Evolutionary conservation across 495 filamentous ascomycete genomes (phyloP).

Genomic region (Aspergillus homomorphus): DNA sequence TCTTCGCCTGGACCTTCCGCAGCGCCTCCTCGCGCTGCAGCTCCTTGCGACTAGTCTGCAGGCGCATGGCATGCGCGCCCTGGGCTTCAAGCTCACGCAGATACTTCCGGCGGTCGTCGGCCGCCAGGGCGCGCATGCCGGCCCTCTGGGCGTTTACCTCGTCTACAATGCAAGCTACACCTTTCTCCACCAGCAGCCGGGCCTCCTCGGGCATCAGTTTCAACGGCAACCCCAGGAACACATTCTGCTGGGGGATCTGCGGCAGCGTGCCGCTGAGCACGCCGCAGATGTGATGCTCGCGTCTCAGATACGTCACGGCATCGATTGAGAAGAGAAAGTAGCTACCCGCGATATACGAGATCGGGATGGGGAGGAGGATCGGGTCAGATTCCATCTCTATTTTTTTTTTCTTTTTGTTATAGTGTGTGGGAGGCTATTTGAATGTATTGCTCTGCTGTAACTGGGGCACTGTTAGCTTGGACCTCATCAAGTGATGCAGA

Average conservation of each 20-base stretch:
- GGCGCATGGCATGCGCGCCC: conserved; percentile 42
- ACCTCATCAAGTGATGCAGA: conserved; percentile 7
- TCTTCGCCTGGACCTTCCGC: conserved; percentile 43
- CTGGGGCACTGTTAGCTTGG: conserved; percentile 16
- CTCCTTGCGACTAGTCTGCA: conserved; percentile 38
- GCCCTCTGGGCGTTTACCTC: conserved; percentile 64
- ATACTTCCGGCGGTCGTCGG: conserved; percentile 49
- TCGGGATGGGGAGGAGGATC: conserved; percentile 65
- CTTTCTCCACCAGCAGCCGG: conserved; percentile 74
- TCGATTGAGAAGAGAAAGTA: conserved; percentile 89
- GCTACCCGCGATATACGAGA: conserved; percentile 74
- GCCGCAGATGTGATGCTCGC: conserved; percentile 79
- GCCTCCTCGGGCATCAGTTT: conserved; percentile 92
- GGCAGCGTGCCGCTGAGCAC: conserved; percentile 84
- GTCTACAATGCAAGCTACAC: conserved; percentile 74
- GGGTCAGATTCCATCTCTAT: conserved; percentile 41
- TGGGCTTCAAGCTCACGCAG: conserved; percentile 45
- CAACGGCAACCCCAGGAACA: conserved; percentile 84
- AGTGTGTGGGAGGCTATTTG: neutral
- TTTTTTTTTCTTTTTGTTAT: too few relatives aligned
- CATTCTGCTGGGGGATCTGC: conserved; percentile 89
- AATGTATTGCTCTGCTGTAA: conserved; percentile 11
- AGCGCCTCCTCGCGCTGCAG: conserved; percentile 37
- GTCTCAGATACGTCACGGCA: conserved; percentile 74
- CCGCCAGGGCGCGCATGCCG: conserved; percentile 56